phyloP scores from a whole-genome alignment of 75 land plant species.

The Cupressus sempervirens region DNA sequence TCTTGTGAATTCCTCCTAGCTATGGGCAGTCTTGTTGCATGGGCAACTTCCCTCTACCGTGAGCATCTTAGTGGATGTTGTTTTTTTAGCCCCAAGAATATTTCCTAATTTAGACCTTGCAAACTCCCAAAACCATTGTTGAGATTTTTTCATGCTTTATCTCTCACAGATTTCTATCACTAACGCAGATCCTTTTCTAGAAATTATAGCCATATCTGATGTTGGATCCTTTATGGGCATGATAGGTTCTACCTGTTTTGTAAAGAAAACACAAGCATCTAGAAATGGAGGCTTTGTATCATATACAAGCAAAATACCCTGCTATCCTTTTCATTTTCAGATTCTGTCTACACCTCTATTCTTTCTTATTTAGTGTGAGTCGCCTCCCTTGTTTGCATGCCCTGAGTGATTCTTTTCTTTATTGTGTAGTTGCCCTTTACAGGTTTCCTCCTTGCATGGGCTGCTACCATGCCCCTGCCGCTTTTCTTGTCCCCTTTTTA shows the following conservation, averaged over 20 bases:
- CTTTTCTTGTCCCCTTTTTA: too few species aligned
- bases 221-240: slow-evolving; percentile 97
- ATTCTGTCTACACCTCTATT: slow-evolving; percentile 87
- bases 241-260: slow-evolving; percentile 93
- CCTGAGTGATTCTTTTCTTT: too few species aligned
- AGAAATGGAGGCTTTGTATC: slow-evolving; percentile 98
- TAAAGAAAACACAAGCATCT: slow-evolving; percentile 88
- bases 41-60: too few species aligned
- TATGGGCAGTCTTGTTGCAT: too few species aligned
- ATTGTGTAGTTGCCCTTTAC: too few species aligned
- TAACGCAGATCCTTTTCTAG: slow-evolving; percentile 86
- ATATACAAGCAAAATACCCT: slow-evolving; percentile 97
- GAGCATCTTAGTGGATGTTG: too few species aligned
- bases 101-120: slow-evolving; percentile 93
- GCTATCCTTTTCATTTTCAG: slow-evolving; percentile 92
- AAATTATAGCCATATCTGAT: slow-evolving; percentile 96
- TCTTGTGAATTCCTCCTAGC: too few species aligned
- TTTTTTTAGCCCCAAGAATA: slow-evolving; percentile 91
- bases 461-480: too few species aligned
- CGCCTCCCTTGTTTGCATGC: too few species aligned
- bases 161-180: slow-evolving; percentile 91
- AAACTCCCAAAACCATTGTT: slow-evolving; percentile 97
- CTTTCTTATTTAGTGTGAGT: too few species aligned
- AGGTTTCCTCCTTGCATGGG: too few species aligned
- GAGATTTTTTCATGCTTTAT: slow-evolving; percentile 83